Percentiles rank a stretch among this genome's conserved stretches.
Evolutionary conservation across 208 protist genomes (phyloP).

Genomic region (Sergeia podlipaevii): DNA sequence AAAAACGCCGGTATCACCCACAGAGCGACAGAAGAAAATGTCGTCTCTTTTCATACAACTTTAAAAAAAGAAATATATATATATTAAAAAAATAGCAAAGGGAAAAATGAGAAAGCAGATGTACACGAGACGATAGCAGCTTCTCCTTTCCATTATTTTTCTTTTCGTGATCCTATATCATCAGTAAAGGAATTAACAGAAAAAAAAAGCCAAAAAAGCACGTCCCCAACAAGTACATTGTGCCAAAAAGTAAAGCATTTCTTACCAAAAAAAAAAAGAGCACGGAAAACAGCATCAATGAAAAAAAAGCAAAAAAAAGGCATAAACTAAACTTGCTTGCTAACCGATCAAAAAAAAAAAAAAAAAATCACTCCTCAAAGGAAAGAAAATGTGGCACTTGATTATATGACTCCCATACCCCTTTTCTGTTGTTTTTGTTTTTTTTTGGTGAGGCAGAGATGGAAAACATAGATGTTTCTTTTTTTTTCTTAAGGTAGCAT

Average conservation of each 20-base stretch:
- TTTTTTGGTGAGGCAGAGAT: background rate
- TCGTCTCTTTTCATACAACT: background rate
- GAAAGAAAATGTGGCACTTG: background rate
- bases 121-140: background rate
- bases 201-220: background rate
- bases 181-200: background rate
- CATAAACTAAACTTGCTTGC: too few relatives aligned
- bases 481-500: background rate
- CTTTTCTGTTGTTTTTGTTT: too few relatives aligned
- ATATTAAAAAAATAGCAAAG: background rate
- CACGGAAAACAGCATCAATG: background rate
- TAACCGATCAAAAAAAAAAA: conserved; percentile 6
- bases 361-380: background rate
- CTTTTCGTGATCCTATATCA: background rate
- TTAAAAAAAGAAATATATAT: conserved; percentile 19
- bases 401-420: background rate
- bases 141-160: conserved; percentile 4
- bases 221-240: background rate
- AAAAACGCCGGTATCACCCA: too few relatives aligned
- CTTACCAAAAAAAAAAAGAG: conserved; percentile 1
- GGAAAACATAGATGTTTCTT: background rate
- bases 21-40: background rate
- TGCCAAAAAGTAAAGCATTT: conserved; percentile 2
- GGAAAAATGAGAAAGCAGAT: background rate
- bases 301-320: background rate